Conservation (phyloP, 75 land plant species). For the Selaginella moellendorffii region DNA sequence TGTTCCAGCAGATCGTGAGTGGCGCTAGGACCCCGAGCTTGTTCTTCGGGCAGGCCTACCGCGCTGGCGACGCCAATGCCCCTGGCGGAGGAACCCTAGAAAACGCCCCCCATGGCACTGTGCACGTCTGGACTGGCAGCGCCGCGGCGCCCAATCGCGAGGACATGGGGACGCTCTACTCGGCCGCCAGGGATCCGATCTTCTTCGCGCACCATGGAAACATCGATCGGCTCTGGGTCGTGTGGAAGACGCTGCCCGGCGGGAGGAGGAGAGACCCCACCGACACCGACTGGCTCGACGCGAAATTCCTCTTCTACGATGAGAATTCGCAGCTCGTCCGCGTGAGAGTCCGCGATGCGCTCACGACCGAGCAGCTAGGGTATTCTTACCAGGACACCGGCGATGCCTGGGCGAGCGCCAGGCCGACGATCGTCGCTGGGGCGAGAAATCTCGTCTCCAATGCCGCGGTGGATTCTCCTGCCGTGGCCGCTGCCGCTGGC, state of each 20-base stretch:
- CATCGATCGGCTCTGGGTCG: constrained; percentile 44
- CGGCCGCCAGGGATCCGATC: constrained; percentile 45
- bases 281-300: constrained; percentile 40
- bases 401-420: not conserved
- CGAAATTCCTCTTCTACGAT: constrained; percentile 49
- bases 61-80: constrained; percentile 29
- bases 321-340: constrained; percentile 44
- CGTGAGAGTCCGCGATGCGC: constrained; percentile 32
- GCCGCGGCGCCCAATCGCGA: constrained; percentile 29
- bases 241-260: constrained; percentile 40
- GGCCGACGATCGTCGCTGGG: not conserved
- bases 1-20: constrained; percentile 49
- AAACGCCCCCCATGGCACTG: constrained; percentile 37
- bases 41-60: constrained; percentile 40
- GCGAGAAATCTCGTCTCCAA: not conserved
- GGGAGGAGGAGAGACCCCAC: constrained; percentile 24
- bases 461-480: constrained; percentile 4
- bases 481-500: constrained; percentile 2
- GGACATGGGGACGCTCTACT: constrained; percentile 54
- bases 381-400: constrained; percentile 23
- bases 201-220: constrained; percentile 55
- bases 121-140: constrained; percentile 49
- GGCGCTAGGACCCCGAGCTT: constrained; percentile 21
- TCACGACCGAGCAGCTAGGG: constrained; percentile 24
- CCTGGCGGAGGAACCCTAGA: constrained; percentile 49